phyloP scores from a whole-genome alignment of 371 early-diverging fungal species.

The Mucor indicus region DNA sequence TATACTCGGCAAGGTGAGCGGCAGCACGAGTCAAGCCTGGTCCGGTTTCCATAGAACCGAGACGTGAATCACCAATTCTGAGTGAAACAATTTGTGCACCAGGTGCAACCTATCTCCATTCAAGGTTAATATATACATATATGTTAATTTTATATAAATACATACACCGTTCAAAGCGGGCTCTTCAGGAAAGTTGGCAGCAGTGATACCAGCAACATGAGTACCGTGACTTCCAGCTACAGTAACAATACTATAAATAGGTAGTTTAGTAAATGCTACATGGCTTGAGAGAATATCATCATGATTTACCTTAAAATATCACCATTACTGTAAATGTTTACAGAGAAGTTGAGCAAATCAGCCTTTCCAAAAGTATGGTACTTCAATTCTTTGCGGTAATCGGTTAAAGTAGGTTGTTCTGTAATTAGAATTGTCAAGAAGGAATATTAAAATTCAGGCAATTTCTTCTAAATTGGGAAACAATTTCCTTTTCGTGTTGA shows the following conservation, averaged over 20 bases:
- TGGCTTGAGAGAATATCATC: not conserved
- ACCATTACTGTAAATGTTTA: slow-evolving; percentile 91
- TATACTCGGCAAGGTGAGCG: slow-evolving; percentile 70
- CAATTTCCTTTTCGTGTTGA: slow-evolving; percentile 13
- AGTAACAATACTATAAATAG: slow-evolving; percentile 67
- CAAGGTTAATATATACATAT: not conserved
- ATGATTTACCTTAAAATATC: slow-evolving; percentile 53
- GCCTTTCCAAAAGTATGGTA: slow-evolving; percentile 75
- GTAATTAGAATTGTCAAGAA: too few species aligned
- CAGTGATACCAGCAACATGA: slow-evolving; percentile 91
- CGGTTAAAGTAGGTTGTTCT: slow-evolving; percentile 62
- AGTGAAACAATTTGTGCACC: slow-evolving; percentile 91
- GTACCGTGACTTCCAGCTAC: slow-evolving; percentile 86
- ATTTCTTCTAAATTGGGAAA: slow-evolving; percentile 7
- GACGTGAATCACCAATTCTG: slow-evolving; percentile 89
- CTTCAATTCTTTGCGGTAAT: slow-evolving; percentile 75
- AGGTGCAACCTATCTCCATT: slow-evolving; percentile 65
- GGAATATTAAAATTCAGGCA: slow-evolving; percentile 8
- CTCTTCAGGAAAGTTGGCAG: slow-evolving; percentile 82
- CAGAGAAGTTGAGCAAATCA: slow-evolving; percentile 81
- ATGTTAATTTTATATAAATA: not conserved
- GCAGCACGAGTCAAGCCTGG: slow-evolving; percentile 84
- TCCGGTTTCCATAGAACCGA: slow-evolving; percentile 87
- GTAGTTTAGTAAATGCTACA: not conserved
- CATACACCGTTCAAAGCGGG: slow-evolving; percentile 81